These are phyloP conservation scores for Paramecium caudatum DNA, from an alignment of 73 alveolate species.

Conservation along the genomic window DNA sequence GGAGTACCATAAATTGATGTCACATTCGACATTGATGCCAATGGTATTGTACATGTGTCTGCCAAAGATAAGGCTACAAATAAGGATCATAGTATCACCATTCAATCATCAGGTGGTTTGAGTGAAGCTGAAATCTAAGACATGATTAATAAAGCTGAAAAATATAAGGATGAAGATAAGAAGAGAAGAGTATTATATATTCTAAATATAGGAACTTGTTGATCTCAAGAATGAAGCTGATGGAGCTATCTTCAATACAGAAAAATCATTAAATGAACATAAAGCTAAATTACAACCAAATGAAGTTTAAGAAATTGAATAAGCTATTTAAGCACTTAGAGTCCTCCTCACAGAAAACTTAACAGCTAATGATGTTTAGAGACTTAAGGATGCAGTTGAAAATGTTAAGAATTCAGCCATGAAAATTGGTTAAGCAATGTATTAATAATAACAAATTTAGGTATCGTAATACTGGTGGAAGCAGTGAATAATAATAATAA, in stretches of 20 bases:
- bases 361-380: slow-evolving; percentile 81
- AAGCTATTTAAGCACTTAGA: slow-evolving; percentile 78
- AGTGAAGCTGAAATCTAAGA: slow-evolving; percentile 89
- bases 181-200: slow-evolving; percentile 79
- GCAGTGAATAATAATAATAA: slow-evolving; percentile 2
- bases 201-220: slow-evolving; percentile 44
- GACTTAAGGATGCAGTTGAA: slow-evolving; percentile 85
- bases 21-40: slow-evolving; percentile 98
- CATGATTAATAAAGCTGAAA: slow-evolving; percentile 93
- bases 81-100: slow-evolving; percentile 86
- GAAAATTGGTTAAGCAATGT: slow-evolving; percentile 92
- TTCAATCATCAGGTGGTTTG: slow-evolving; percentile 94
- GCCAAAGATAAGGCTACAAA: slow-evolving; percentile 99
- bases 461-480: slow-evolving; percentile 68
- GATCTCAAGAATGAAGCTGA: slow-evolving; percentile 94
- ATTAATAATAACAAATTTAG: background rate
- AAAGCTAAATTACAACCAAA: slow-evolving; percentile 84
- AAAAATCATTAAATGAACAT: slow-evolving; percentile 88
- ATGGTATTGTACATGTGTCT: slow-evolving; percentile 97
- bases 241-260: slow-evolving; percentile 87
- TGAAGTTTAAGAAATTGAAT: slow-evolving; percentile 77
- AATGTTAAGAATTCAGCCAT: slow-evolving; percentile 88
- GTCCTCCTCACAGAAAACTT: slow-evolving; percentile 82
- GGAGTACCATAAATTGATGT: slow-evolving; percentile 98
- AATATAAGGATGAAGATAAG: slow-evolving; percentile 86